Evolutionary conservation across 768 basidiomycete genomes (phyloP), one percentile per base, ranked within the genome.

Genomic region (Boletus subparvulus): DNA sequence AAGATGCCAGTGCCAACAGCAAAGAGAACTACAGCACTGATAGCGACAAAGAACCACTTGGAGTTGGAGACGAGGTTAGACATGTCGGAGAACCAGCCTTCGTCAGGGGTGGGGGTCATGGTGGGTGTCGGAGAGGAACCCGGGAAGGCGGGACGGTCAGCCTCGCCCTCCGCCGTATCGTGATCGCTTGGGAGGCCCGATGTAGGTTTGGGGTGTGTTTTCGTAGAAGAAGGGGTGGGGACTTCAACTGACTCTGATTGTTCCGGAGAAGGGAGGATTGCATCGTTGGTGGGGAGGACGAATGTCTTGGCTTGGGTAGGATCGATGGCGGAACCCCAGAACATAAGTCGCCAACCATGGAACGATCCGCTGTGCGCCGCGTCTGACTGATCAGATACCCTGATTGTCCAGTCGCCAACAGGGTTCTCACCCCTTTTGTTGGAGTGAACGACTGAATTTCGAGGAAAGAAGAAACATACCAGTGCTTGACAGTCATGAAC

Each of bases 401-500:
- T 84, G 56, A 99, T 83, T 0, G 83, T 92, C 97, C 97, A 99
- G 19, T 85, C 81, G 17, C 97, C 97, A 30, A 92, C 70, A 1
- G 94, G 90, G 71, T 91, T 78, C 74, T 99, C 97, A 39, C 90
- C 94, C 96, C 96, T 98, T 59, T 26, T 12, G 36, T 50, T 21
- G 40, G 1, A 30, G 56, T 74, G 39, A 73, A 55, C 12, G 50
- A 36, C 37, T 28, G 49, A 26, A 7, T 14, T 36, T 56, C n/a
- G 45, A 19, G 47, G 55, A 12, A 24, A 61, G 36, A 55, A 39
- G 33, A 10, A 52, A 52, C 72, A 24, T 55, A 95, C 96, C 97
- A 99, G 67, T 99, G 97, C 73, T 99, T 99, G 54, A 98, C 83
- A 33, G 85, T 84, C 94, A 98, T 98, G 70, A 99, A 99, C n/a